Base-by-base conservation (phyloP, 108 stramenopile genomes). In the Nitzschia sp. region DNA sequence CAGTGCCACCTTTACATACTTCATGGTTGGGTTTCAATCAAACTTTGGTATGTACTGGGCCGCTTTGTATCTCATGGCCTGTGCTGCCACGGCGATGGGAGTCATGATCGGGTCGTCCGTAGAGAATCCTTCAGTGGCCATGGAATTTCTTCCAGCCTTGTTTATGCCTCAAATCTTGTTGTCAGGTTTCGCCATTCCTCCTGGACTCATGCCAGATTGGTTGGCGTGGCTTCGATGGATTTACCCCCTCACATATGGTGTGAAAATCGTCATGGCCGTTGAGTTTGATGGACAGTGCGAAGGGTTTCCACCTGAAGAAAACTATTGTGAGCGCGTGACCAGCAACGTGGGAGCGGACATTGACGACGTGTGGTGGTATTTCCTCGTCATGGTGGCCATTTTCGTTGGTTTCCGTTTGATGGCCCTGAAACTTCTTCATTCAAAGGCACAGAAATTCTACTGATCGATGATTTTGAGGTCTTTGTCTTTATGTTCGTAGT, bases 151-250 rank as follows among this genome's bases (percentile, higher is more conserved):
- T 10, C 86, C 90, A 3, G 40, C 85, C 7, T 12, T 92, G 10
- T 82, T 88, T 71, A 74, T 92, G 54, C 90, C 90, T 8, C 90
- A 92, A 67, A 85, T 88, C 57, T 79, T 92, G 42, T 85, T 92
- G 57, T 71, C 79, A 29, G 86, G 86, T 12, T 84, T 91, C 70
- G 87, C 84, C 60, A 73, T 88, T 34, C 50, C 75, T 6, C 64
- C 73, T 15, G 44, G 38, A 2, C 41, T 67, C 1, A 67, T 67
- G 66, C 72, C 72, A 10, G 56, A 44, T 8, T 87, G 80, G 80
- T 46, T 87, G 17, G 61, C 81, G 48, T 91, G 93, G 93, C 75
- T 86, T 20, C 85, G 82, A 58, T 94, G 88, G 63, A 73, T 91
- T 10, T 90, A 86, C 58, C 68, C 87, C 2, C 51, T 94, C 44